phyloP scores from a whole-genome alignment of 768 basidiomycete genomes.

The Boletellus emodensis region DNA sequence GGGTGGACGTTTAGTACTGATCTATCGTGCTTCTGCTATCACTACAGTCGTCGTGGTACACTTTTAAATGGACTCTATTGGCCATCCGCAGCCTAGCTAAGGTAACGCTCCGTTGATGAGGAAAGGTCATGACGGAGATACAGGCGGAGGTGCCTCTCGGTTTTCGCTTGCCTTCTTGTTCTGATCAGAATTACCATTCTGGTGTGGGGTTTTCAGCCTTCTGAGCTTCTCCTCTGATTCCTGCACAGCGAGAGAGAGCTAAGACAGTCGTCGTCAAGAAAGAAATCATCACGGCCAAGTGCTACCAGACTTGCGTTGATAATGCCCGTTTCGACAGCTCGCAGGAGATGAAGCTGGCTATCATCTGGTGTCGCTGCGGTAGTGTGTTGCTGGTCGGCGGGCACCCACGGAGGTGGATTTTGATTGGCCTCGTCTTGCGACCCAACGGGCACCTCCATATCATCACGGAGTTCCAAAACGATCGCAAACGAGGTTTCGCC shows the following conservation, averaged over 20 bases:
- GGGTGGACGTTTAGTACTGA: constrained; percentile 73
- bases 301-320: constrained; percentile 53
- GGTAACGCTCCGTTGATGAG: neutral
- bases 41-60: constrained; percentile 9
- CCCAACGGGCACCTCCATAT: constrained; percentile 50
- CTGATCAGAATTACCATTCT: constrained; percentile 2
- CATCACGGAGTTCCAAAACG: constrained; percentile 74
- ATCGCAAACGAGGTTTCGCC: constrained; percentile 79
- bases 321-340: constrained; percentile 80
- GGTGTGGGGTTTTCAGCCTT: constrained; percentile 5
- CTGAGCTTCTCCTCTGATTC: constrained; percentile 71
- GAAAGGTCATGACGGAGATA: neutral
- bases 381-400: constrained; percentile 65
- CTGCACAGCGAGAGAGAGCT: constrained; percentile 77
- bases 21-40: constrained; percentile 17
- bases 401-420: constrained; percentile 79
- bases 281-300: neutral
- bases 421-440: constrained; percentile 41
- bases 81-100: constrained; percentile 5
- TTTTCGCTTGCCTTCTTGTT: constrained; percentile 11
- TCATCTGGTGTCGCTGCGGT: constrained; percentile 61
- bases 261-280: constrained; percentile 5
- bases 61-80: constrained; percentile 7
- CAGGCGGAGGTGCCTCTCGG: neutral
- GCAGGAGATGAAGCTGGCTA: constrained; percentile 69